phyloP scores from a whole-genome alignment of 768 basidiomycete genomes.

The Antrodiella citrinella region DNA sequence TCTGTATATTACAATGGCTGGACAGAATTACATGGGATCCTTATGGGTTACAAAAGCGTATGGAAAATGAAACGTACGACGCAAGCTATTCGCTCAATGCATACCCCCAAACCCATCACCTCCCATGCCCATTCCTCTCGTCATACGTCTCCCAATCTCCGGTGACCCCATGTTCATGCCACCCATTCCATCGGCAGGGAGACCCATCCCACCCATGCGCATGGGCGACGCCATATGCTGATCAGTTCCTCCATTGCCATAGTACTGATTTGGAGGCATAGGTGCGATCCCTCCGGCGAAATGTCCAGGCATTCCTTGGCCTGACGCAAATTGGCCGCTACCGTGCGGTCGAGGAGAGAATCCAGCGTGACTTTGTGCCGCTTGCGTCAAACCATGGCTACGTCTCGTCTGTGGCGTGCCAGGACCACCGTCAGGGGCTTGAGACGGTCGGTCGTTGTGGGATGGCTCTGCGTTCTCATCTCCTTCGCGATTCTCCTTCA shows the following conservation, averaged over 20 bases:
- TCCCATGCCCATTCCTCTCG: conserved; percentile 17
- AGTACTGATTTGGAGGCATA: conserved; percentile 36
- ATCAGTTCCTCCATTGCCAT: conserved; percentile 19
- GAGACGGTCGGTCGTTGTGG: conserved; percentile 12
- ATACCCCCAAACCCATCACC: conserved; percentile 20
- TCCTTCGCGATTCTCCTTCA: conserved; percentile 17
- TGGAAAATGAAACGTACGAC: background rate
- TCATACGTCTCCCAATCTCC: conserved; percentile 15
- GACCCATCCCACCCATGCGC: conserved; percentile 26
- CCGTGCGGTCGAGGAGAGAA: conserved; percentile 16
- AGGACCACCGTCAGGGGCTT: conserved; percentile 5
- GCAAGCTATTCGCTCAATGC: conserved; percentile 7
- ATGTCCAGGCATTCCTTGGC: conserved; percentile 21
- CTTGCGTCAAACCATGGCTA: background rate
- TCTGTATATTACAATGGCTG: background rate
- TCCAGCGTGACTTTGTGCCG: conserved; percentile 3
- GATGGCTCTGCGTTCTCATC: conserved; percentile 9
- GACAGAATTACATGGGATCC: too few relatives aligned
- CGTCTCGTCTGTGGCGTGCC: conserved; percentile 14
- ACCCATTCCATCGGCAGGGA: conserved; percentile 12
- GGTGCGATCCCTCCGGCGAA: conserved; percentile 16
- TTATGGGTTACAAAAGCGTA: too few relatives aligned
- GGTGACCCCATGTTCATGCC: conserved; percentile 17
- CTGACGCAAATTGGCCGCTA: conserved; percentile 16
- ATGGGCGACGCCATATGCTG: conserved; percentile 17